phyloP scores from a whole-genome alignment of 2,329 filamentous ascomycete species.

The Daldinia sp. region DNA sequence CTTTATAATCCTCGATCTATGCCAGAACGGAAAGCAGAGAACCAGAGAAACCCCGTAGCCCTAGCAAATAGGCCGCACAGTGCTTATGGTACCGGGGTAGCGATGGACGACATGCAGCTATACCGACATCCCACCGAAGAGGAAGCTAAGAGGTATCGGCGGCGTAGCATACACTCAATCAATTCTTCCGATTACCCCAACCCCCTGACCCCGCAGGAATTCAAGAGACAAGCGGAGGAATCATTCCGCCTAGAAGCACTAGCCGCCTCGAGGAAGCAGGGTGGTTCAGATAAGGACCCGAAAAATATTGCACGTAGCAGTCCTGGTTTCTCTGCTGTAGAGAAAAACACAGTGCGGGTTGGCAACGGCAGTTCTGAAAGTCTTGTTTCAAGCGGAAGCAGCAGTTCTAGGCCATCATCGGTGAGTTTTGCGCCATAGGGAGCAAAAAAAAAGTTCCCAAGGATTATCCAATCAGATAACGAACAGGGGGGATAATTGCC shows the following conservation, averaged over 20 bases:
- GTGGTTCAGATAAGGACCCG: conserved; percentile 49
- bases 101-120: conserved; percentile 75
- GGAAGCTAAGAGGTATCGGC: conserved; percentile 77
- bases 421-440: conserved; percentile 60
- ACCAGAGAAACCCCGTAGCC: conserved; percentile 46
- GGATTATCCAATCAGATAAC: conserved; percentile 56
- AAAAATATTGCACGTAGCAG: conserved; percentile 50
- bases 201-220: conserved; percentile 50
- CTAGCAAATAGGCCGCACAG: conserved; percentile 60
- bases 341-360: conserved; percentile 47
- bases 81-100: conserved; percentile 60
- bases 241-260: conserved; percentile 45
- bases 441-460: conserved; percentile 19
- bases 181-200: conserved; percentile 57
- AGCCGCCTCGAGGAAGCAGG: conserved; percentile 43
- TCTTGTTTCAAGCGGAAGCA: conserved; percentile 64
- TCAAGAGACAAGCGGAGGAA: conserved; percentile 50
- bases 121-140: conserved; percentile 67
- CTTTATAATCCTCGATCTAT: conserved; percentile 58
- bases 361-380: conserved; percentile 72
- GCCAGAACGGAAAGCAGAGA: conserved; percentile 48
- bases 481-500: conserved; percentile 39
- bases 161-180: conserved; percentile 80
- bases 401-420: conserved; percentile 68
- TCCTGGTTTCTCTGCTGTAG: conserved; percentile 45